A percentile compares a stretch with the other conserved stretches of the same genome.
Evolutionary conservation across 495 filamentous ascomycete genomes (phyloP).

Genomic region (Astrothelium subdiscretum): DNA sequence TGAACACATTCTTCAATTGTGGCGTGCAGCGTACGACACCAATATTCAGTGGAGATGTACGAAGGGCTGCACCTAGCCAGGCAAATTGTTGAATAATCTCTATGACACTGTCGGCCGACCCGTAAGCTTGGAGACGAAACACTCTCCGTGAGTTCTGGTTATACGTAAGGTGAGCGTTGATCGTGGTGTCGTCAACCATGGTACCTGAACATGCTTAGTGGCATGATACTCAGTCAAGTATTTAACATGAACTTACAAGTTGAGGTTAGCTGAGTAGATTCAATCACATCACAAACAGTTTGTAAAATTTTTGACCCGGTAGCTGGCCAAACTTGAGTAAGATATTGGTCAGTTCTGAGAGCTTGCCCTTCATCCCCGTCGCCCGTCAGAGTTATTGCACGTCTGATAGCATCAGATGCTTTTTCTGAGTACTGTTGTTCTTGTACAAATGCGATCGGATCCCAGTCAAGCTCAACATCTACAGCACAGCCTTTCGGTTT

Average conservation of each 20-base stretch:
- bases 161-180: not conserved
- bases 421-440: not conserved
- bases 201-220: too few species aligned
- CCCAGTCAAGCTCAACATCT: not conserved
- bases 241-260: not conserved
- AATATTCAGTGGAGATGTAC: conserved; percentile 2
- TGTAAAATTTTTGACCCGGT: conserved; percentile 7
- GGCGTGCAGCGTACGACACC: not conserved
- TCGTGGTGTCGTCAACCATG: not conserved
- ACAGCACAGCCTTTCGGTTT: too few species aligned
- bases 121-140: not conserved
- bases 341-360: conserved; percentile 21
- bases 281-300: not conserved
- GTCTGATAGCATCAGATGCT: not conserved
- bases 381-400: conserved; percentile 23
- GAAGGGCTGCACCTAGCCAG: conserved; percentile 18
- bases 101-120: not conserved
- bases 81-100: conserved; percentile 18
- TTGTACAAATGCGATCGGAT: not conserved
- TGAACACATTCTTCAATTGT: not conserved
- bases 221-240: too few species aligned
- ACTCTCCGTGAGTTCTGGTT: not conserved
- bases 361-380: conserved; percentile 20
- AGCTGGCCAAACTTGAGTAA: conserved; percentile 26
- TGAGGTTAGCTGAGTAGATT: not conserved